These are phyloP conservation scores for Scheffersomyces titani DNA, from an alignment of 1,139 yeast genomes.

Conservation along the genomic window DNA sequence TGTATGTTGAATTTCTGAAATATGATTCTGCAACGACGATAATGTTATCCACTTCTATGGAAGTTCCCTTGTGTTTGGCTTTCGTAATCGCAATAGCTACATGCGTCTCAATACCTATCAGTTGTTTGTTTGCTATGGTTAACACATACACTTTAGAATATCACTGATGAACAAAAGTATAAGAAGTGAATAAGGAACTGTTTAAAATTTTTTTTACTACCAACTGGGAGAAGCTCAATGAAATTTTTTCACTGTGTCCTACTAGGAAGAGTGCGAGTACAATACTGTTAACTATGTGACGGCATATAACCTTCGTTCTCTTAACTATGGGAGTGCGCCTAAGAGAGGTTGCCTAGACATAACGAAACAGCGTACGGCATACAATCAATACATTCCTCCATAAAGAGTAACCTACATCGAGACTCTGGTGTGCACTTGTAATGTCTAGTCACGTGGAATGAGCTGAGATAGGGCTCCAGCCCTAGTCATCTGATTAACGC, in stretches of 20 bases:
- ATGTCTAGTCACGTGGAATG: background rate
- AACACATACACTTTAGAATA: conserved; percentile 18
- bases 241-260: background rate
- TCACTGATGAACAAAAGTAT: conserved; percentile 11
- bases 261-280: background rate
- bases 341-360: background rate
- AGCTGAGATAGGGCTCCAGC: conserved; percentile 8
- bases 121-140: background rate
- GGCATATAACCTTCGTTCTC: background rate
- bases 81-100: background rate
- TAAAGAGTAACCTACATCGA: background rate
- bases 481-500: conserved; percentile 4
- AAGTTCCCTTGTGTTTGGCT: background rate
- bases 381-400: background rate
- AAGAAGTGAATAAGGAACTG: background rate
- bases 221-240: background rate
- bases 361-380: background rate
- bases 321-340: background rate
- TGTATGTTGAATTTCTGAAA: background rate
- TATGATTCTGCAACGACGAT: background rate
- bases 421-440: background rate
- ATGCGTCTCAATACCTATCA: background rate
- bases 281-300: background rate
- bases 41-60: background rate
- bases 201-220: background rate